Conservation (phyloP, 1,284 basidiomycete genomes). For the Calocybe gambosa region DNA sequence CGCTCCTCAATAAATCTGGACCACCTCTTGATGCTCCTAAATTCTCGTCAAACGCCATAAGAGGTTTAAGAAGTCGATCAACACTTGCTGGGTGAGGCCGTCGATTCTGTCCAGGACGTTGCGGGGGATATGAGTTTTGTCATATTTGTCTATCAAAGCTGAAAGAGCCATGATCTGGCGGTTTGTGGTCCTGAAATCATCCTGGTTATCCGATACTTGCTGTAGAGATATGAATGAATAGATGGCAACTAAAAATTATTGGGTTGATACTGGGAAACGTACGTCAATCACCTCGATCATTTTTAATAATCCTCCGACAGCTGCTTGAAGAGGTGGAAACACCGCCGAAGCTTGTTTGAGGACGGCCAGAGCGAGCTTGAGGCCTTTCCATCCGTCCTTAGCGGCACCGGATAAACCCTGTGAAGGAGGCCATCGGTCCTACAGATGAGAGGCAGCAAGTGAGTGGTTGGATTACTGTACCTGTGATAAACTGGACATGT, state of each 20-base stretch:
- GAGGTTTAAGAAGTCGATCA: neutral
- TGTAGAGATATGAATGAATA: neutral
- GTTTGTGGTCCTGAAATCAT: neutral
- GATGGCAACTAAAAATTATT: neutral
- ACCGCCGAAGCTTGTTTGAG: neutral
- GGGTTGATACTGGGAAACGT: neutral
- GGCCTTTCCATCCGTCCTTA: neutral
- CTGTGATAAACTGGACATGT: neutral
- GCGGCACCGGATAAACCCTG: neutral
- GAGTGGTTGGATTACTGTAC: neutral
- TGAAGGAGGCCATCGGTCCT: neutral
- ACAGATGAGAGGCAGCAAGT: neutral
- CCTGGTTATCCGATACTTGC: neutral
- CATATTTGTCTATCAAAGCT: neutral
- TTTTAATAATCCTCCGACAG: neutral
- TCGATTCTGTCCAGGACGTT: neutral
- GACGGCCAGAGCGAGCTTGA: neutral
- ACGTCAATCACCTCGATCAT: neutral
- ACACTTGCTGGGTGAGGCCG: neutral
- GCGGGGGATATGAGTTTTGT: neutral
- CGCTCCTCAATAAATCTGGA: neutral
- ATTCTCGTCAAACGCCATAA: neutral
- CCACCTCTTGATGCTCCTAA: neutral
- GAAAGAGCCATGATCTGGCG: neutral
- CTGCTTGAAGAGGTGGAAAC: neutral